These are phyloP conservation scores for Combretum micranthum DNA, from an alignment of 345 rosid species.

Conservation along the genomic window DNA sequence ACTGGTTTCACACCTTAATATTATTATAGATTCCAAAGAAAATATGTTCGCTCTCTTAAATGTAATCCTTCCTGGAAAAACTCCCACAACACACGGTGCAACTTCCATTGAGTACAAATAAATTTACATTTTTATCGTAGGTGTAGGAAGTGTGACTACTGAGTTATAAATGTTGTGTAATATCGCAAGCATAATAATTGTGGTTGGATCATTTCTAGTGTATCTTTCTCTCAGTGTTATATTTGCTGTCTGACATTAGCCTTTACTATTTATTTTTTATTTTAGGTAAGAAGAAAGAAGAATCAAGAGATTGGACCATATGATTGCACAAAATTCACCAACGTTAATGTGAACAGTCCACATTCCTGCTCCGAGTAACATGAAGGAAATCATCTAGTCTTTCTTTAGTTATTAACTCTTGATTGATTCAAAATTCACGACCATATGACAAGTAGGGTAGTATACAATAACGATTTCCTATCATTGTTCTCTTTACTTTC, in stretches of 20 bases:
- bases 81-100: too few relatives aligned
- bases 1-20: too few relatives aligned
- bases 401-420: slow-evolving; percentile 5
- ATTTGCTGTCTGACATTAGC: slow-evolving; percentile 1
- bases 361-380: background rate
- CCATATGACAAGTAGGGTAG: background rate
- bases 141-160: too few relatives aligned
- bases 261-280: slow-evolving; percentile 8
- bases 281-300: slow-evolving; percentile 65
- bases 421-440: background rate
- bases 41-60: too few relatives aligned
- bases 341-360: slow-evolving; percentile 12
- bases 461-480: background rate
- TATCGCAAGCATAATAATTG: too few relatives aligned
- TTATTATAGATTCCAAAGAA: too few relatives aligned
- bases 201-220: background rate
- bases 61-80: too few relatives aligned
- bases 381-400: slow-evolving; percentile 1
- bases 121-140: too few relatives aligned
- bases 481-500: background rate
- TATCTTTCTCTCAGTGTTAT: background rate
- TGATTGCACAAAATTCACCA: slow-evolving; percentile 85
- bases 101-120: too few relatives aligned
- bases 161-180: too few relatives aligned
- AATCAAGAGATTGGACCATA: slow-evolving; percentile 78